Conservation (phyloP, 352 stramenopile genomes). For the Globisporangium emineosum region DNA sequence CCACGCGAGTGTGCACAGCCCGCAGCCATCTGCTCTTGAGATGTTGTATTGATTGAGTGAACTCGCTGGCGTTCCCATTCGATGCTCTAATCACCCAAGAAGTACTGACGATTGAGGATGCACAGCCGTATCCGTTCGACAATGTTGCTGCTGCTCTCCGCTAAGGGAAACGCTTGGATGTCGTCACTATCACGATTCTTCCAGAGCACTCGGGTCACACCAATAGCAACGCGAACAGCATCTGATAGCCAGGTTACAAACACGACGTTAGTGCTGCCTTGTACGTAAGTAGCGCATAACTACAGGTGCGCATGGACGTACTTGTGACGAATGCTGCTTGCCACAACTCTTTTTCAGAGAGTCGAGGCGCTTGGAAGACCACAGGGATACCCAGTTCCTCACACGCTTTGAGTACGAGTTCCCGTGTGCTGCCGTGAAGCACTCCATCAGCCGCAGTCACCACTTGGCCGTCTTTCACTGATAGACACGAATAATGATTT, state of each 20-base stretch:
- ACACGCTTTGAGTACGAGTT: constrained; percentile 62
- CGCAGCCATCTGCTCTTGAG: not conserved
- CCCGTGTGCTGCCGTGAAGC: constrained; percentile 55
- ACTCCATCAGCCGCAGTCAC: constrained; percentile 46
- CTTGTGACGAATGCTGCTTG: constrained; percentile 75
- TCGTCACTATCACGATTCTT: not conserved
- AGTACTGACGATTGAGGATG: constrained; percentile 15
- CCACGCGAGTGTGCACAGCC: too few species aligned
- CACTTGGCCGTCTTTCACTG: constrained; percentile 43
- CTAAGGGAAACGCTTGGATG: constrained; percentile 11
- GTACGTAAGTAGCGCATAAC: not conserved
- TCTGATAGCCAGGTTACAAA: constrained; percentile 8
- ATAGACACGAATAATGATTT: not conserved
- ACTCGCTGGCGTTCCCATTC: not conserved
- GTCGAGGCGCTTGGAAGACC: constrained; percentile 42
- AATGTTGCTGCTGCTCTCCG: not conserved
- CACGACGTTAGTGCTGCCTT: too few species aligned
- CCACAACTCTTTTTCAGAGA: constrained; percentile 53
- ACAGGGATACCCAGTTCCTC: constrained; percentile 52
- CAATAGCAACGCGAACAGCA: constrained; percentile 15
- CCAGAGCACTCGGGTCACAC: constrained; percentile 19
- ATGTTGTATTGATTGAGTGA: not conserved
- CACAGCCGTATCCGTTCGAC: constrained; percentile 15
- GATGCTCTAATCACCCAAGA: not conserved
- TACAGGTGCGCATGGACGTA: constrained; percentile 21